phyloP scores from a whole-genome alignment of 495 filamentous ascomycete species.

The Rusavskia elegans region DNA sequence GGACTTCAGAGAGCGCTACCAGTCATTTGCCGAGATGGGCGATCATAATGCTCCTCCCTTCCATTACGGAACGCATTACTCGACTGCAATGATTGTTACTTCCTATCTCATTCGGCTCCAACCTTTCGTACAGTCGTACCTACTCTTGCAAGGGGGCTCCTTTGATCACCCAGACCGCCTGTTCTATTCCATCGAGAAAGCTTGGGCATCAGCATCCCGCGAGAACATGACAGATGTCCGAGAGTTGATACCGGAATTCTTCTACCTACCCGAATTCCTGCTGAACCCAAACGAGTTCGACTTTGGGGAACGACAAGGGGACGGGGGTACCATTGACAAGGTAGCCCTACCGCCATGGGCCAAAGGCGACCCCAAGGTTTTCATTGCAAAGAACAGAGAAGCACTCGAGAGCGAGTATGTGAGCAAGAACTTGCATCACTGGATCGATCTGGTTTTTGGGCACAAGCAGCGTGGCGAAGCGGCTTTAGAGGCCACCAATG shows the following conservation, averaged over 20 bases:
- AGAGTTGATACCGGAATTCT: constrained; percentile 92
- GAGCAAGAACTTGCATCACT: constrained; percentile 74
- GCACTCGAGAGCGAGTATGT: constrained; percentile 91
- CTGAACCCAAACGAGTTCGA: constrained; percentile 86
- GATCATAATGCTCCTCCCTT: constrained; percentile 65
- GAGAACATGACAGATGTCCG: constrained; percentile 88
- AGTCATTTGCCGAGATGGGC: constrained; percentile 80
- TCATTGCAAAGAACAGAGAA: constrained; percentile 85
- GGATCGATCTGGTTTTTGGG: constrained; percentile 95
- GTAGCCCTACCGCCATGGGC: constrained; percentile 89
- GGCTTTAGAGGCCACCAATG: constrained; percentile 79
- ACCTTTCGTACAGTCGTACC: constrained; percentile 88
- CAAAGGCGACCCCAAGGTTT: constrained; percentile 90
- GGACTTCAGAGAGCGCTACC: constrained; percentile 70
- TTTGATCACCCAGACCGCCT: constrained; percentile 94
- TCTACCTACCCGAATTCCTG: constrained; percentile 87
- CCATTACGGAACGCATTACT: constrained; percentile 97
- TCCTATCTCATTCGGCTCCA: constrained; percentile 91
- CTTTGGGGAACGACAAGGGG: constrained; percentile 73
- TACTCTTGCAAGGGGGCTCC: constrained; percentile 90
- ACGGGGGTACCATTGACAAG: constrained; percentile 60
- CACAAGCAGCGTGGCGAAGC: constrained; percentile 90
- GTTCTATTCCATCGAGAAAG: constrained; percentile 83
- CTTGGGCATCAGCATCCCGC: constrained; percentile 79
- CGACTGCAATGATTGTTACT: constrained; percentile 95